Evolutionary conservation across 1,284 basidiomycete species (phyloP), one percentile per base, ranked within the genome.

Genomic region (Somion occarium): DNA sequence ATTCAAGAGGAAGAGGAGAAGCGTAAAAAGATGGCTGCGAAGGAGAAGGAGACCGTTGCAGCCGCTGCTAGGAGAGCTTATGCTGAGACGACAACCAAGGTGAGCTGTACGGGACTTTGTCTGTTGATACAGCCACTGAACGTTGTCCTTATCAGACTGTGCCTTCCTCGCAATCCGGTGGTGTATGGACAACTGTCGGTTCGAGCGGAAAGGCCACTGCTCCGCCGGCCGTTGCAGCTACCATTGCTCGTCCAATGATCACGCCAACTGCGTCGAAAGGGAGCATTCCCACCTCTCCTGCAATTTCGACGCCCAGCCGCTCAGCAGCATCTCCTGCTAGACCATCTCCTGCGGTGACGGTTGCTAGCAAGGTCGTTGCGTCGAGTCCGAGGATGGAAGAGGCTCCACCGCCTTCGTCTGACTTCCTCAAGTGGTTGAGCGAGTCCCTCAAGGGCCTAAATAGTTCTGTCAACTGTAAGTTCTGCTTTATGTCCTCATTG

Each of bases 1-100:
- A 99, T 99, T 44, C 93, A 98, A 67, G 94, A 98, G 67, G 96
- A 99, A 63, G 96, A 99, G 67, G 89, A 97, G 71, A 80, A 74
- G 57, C 78, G 86, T 57, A 93, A 92, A 75, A 87, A 84, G 64
- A 65, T 73, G 49, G 76, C 72, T 1, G 71, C 74, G 13, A 88
- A 85, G 61, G 85, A 89, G 55, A 78, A 77, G 44, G 72, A 70
- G 55, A 64, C 74, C 48, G 76, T 78, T 19, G 69, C 77, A 39
- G 70, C 75, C 34, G 73, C 79, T 27, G 72, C 80, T 13, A 82
- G 88, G 66, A 77, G 91, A 53, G 86, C 76, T 3, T 89, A 93
- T 62, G 88, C 89, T 13, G 92, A 94, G 57, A 82, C 84, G 23
- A 85, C 88, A 5, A 78, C 75, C 46, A 91, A 87, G 78, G 89